Conservation (phyloP, 1,139 yeast genomes). For the Hemisphaericaspora xylofermentans region DNA sequence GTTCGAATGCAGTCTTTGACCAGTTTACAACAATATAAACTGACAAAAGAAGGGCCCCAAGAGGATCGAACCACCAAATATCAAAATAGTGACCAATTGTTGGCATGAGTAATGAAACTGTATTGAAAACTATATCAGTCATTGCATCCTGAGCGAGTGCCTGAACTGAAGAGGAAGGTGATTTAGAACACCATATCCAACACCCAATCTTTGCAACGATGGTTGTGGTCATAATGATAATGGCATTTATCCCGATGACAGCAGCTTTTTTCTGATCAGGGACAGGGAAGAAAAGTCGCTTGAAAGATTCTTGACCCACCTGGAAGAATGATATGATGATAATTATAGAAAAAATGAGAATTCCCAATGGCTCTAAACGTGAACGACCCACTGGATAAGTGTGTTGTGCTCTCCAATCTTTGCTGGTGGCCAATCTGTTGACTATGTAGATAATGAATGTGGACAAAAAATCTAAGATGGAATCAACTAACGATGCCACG, state of each 20-base stretch:
- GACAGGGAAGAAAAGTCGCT: constrained; percentile 30
- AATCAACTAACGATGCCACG: constrained; percentile 76
- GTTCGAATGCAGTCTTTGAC: constrained; percentile 65
- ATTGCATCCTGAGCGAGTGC: constrained; percentile 82
- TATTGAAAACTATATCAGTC: constrained; percentile 72
- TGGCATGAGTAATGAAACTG: constrained; percentile 71
- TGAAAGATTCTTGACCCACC: constrained; percentile 65
- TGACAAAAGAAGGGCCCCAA: constrained; percentile 67
- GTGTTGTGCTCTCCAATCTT: constrained; percentile 50
- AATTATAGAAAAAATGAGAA: constrained; percentile 67
- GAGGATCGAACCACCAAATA: constrained; percentile 69
- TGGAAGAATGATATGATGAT: constrained; percentile 73
- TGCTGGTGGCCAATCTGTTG: constrained; percentile 55
- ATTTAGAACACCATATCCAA: constrained; percentile 64
- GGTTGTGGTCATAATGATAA: constrained; percentile 61
- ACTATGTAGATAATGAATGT: constrained; percentile 70
- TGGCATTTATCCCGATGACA: constrained; percentile 52
- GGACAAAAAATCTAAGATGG: constrained; percentile 70
- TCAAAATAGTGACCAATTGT: constrained; percentile 50
- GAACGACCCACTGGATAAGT: constrained; percentile 69
- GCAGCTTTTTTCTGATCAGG: constrained; percentile 39
- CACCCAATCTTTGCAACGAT: constrained; percentile 60
- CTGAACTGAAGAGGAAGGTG: constrained; percentile 66
- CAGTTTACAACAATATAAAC: constrained; percentile 64
- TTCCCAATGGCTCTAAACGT: constrained; percentile 77